Evolutionary conservation across 305 asterid species (phyloP).

Genomic region (Ruellia speciosa): DNA sequence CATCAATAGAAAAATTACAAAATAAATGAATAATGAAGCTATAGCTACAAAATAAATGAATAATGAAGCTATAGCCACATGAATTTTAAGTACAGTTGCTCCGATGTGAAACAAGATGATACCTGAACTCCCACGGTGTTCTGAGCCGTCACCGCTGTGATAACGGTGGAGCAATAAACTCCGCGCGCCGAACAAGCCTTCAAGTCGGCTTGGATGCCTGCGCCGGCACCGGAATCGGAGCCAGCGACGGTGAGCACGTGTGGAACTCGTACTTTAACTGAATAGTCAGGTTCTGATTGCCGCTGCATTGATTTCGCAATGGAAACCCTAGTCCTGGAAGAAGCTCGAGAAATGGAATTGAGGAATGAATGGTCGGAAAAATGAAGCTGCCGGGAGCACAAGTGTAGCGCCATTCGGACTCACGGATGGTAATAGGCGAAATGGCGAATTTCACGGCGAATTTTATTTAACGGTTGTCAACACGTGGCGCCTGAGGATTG

Average conservation of each 20-base stretch:
- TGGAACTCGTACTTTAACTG: conserved; percentile 40
- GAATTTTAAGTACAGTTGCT: neutral
- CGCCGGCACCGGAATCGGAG: conserved; percentile 92
- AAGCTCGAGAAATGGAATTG: neutral
- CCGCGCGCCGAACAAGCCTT: conserved; percentile 86
- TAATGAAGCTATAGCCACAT: no score
- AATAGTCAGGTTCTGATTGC: neutral
- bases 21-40: neutral
- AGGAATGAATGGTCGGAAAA: neutral
- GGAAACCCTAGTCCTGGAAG: neutral
- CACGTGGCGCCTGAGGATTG: no score
- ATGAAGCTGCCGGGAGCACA: neutral
- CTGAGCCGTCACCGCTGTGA: conserved; percentile 92
- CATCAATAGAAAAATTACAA: neutral
- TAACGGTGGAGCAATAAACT: conserved; percentile 81
- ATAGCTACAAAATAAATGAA: no score
- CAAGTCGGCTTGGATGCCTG: conserved; percentile 92
- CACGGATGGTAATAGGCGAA: no score
- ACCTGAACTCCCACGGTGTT: conserved; percentile 94
- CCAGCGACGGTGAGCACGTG: conserved; percentile 92
- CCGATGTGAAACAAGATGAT: conserved; percentile 5
- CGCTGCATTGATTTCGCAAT: neutral
- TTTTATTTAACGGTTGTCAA: no score
- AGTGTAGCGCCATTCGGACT: no score
- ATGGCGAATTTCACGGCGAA: no score